These are phyloP conservation scores for Apiospora pterosperma DNA, from an alignment of 2,329 filamentous ascomycete genomes.

Conservation along the genomic window DNA sequence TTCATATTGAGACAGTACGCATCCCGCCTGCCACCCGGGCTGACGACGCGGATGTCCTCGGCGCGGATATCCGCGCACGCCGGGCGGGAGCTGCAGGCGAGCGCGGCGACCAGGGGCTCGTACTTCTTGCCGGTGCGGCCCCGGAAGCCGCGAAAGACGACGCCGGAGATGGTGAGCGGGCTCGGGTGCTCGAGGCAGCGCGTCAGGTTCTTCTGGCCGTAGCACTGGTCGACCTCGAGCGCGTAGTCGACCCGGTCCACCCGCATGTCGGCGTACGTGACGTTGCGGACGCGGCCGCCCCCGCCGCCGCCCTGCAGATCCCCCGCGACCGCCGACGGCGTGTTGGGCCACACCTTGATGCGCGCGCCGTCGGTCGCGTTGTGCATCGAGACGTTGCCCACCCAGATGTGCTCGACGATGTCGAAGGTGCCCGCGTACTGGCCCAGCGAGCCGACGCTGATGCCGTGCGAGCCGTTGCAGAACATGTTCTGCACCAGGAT, in stretches of 20 bases:
- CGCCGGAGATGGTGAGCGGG: conserved; percentile 50
- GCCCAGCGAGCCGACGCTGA: conserved; percentile 68
- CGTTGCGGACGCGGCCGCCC: conserved; percentile 57
- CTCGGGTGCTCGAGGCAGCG: conserved; percentile 33
- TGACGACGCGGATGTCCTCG: not conserved
- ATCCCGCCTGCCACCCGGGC: not conserved
- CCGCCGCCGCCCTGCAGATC: conserved; percentile 64
- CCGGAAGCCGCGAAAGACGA: conserved; percentile 52
- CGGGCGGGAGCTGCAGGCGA: conserved; percentile 32
- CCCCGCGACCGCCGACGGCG: conserved; percentile 49
- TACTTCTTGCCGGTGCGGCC: conserved; percentile 47
- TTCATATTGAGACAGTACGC: not conserved
- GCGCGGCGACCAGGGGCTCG: conserved; percentile 40
- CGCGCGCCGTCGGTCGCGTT: conserved; percentile 63
- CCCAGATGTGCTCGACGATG: conserved; percentile 66
- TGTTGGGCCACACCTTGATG: conserved; percentile 71
- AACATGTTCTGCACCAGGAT: conserved; percentile 64
- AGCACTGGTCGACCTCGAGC: conserved; percentile 64
- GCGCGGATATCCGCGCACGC: not conserved
- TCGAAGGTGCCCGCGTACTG: conserved; percentile 63
- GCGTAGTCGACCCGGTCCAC: conserved; percentile 63
- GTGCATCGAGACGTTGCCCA: conserved; percentile 57
- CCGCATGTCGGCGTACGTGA: conserved; percentile 62
- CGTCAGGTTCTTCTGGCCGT: conserved; percentile 40
- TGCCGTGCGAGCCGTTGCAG: conserved; percentile 70